Evolutionary conservation across 257 asterid genomes (phyloP).

Genomic region (Paulownia fortunei): DNA sequence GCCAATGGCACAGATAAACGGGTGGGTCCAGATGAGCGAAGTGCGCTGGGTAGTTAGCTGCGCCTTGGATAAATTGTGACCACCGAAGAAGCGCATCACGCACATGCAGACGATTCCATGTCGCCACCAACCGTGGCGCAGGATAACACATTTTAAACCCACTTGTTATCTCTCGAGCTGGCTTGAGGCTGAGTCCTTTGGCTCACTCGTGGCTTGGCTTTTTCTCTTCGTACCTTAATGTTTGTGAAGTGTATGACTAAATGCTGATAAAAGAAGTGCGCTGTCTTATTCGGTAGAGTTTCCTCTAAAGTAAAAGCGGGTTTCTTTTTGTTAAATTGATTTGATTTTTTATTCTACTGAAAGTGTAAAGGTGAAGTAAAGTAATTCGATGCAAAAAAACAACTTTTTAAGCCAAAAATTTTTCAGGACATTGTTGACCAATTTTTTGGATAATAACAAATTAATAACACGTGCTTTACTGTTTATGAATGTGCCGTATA

Average conservation of each 20-base stretch:
- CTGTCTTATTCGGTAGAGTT: too few relatives aligned
- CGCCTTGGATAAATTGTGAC: conserved; percentile 27
- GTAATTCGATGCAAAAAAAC: background rate
- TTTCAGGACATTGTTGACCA: background rate
- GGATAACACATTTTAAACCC: conserved; percentile 24
- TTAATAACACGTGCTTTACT: background rate
- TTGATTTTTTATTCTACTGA: too few relatives aligned
- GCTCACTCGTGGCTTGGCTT: too few relatives aligned
- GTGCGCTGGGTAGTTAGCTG: conserved; percentile 29
- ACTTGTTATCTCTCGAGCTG: conserved; percentile 16
- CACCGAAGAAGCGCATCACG: conserved; percentile 50
- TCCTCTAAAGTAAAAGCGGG: too few relatives aligned
- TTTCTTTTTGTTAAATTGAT: too few relatives aligned
- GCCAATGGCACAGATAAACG: background rate
- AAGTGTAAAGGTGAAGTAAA: too few relatives aligned
- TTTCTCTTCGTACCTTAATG: too few relatives aligned
- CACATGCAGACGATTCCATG: conserved; percentile 46
- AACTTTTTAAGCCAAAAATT: background rate
- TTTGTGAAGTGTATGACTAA: too few relatives aligned
- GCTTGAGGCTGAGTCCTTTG: conserved; percentile 11
- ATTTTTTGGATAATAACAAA: background rate
- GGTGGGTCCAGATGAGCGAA: conserved; percentile 18
- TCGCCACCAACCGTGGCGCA: conserved; percentile 40
- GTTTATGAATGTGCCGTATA: background rate
- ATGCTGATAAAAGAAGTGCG: too few relatives aligned